A percentile compares a stretch with the other conserved stretches of the same genome.
Conservation (phyloP, 345 rosid genomes). For the Cochlearia excelsa region DNA sequence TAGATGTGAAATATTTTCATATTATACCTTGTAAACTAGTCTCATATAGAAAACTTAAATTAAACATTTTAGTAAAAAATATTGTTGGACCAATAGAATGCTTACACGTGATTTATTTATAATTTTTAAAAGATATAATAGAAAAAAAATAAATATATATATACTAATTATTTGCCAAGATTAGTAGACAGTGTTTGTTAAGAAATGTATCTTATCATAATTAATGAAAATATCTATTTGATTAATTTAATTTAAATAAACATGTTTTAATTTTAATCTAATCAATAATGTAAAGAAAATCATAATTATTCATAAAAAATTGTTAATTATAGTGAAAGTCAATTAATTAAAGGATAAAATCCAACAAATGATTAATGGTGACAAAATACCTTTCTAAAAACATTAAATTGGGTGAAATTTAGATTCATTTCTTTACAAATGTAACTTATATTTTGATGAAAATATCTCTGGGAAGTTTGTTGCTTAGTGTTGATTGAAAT, state of each 20-base stretch:
- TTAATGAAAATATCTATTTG: background rate
- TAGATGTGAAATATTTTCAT: background rate
- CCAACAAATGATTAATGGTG: conserved; percentile 10
- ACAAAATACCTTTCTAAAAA: background rate
- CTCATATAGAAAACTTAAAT: background rate
- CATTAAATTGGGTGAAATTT: conserved; percentile 4
- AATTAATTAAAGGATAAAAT: background rate
- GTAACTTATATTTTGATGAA: background rate
- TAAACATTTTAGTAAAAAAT: background rate
- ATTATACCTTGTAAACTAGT: background rate
- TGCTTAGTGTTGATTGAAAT: background rate
- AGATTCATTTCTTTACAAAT: background rate
- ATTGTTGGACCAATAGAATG: background rate
- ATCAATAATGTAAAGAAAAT: too few species aligned
- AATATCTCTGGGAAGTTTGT: background rate
- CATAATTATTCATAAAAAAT: too few species aligned
- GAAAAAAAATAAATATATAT: background rate
- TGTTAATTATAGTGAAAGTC: too few species aligned
- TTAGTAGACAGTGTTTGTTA: background rate
- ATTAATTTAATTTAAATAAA: background rate
- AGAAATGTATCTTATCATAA: background rate
- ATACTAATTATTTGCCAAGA: background rate
- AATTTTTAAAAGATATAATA: background rate
- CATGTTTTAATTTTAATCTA: too few species aligned
- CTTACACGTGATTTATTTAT: conserved; percentile 4